These are phyloP conservation scores for Byssothecium circinans DNA, from an alignment of 2,329 filamentous ascomycete genomes.

Conservation along the genomic window DNA sequence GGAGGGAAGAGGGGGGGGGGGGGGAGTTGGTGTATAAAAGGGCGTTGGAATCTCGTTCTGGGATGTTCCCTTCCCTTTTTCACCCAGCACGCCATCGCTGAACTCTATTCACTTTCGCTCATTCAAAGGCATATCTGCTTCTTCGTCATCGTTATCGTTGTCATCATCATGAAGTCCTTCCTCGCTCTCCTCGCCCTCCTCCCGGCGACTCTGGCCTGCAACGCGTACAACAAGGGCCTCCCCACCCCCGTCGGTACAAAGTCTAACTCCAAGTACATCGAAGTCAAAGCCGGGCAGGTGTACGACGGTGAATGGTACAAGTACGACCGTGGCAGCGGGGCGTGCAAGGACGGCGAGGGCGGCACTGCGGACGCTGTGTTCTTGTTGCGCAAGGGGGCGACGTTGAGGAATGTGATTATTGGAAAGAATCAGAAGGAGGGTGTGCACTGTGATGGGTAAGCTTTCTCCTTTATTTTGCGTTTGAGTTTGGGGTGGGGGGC, in stretches of 20 bases:
- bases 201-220: conserved; percentile 25
- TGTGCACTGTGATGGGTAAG: conserved; percentile 50
- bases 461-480: conserved; percentile 16
- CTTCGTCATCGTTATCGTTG: neutral
- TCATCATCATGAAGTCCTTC: neutral
- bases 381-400: conserved; percentile 53
- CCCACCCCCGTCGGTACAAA: conserved; percentile 27
- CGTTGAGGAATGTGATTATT: conserved; percentile 57
- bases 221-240: conserved; percentile 27
- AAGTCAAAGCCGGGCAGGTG: conserved; percentile 23
- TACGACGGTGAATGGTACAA: conserved; percentile 29
- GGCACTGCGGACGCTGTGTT: conserved; percentile 51
- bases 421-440: conserved; percentile 55
- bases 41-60: too few relatives aligned
- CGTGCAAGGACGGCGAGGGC: conserved; percentile 28
- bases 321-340: conserved; percentile 29
- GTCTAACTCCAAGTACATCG: conserved; percentile 30
- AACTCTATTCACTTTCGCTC: too few relatives aligned
- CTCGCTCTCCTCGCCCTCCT: conserved; percentile 18
- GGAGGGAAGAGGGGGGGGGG: too few relatives aligned
- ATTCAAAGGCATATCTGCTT: neutral
- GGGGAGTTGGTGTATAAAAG: too few relatives aligned
- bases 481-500: neutral
- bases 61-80: too few relatives aligned
- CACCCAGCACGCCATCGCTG: too few relatives aligned